Evolutionary conservation across 2,329 filamentous ascomycete species (phyloP), one percentile per base, ranked within the genome.

Genomic region (Fusarium nisikadoi): DNA sequence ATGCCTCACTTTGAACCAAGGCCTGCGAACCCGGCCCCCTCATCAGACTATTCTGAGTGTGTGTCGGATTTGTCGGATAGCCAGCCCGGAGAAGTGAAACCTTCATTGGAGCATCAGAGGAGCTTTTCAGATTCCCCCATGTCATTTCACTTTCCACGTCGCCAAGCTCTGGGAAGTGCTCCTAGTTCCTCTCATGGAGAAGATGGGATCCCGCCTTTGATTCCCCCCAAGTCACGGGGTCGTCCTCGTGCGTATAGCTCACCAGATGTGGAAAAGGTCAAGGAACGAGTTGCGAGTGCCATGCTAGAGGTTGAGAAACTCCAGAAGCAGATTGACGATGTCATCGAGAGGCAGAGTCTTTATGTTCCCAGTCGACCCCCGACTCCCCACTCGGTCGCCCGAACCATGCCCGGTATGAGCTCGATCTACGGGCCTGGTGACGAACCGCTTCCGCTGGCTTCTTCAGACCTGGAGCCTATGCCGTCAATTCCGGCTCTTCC

Each of bases 291-390:
- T 47, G 88, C 88, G 35, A 84, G 81, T 65, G 88, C 87, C 53
- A 86, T 90, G 81, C 80, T 88, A 59, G 89, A 91, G 76, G 83
- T 88, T 69, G 90, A 92, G 61, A 82, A 81, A 62, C 79, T 90
- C 46, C 85, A 91, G 78, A 85, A 85, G 63, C 85, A 89, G 71
- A 90, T 91, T 58, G 87, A 91, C 57, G 85, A 87, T 55, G 82
- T 88, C 27, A 85, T 90, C 29, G 88, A 90, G 81, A 85, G 88
- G 65, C 88, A 89, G 79, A 91, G 87, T 78, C 79, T 90, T 38
- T 90, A 89, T 70, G 71, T 84, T 23, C 81, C 77, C 65, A 89
- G 86, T 77, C 84, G 87, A 53, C 87, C 88, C 36, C 86, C 86
- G 45, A 89, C 86, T 42, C 80, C 84, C 25, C 80, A 85, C 68